Conservation (phyloP, 2,329 filamentous ascomycete species). For the Dothideomycetidae sp. region DNA sequence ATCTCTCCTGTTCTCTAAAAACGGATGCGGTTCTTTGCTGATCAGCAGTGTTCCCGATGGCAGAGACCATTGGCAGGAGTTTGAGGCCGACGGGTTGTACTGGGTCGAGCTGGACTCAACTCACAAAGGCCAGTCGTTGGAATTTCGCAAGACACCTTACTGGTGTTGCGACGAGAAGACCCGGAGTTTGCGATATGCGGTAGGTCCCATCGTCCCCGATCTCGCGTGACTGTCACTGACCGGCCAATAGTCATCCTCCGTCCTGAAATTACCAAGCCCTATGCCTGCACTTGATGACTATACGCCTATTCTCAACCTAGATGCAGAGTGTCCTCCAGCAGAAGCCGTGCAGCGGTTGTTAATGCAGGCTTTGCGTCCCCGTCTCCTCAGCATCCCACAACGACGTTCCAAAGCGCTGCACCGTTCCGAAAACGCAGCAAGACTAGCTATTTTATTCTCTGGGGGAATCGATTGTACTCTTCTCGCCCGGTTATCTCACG, state of each 20-base stretch:
- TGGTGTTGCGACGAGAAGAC: background rate
- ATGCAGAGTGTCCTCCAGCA: background rate
- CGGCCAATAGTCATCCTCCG: conserved; percentile 1
- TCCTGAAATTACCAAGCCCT: conserved; percentile 1
- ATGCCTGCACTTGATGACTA: background rate
- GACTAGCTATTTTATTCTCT: conserved; percentile 75
- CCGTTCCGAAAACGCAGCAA: conserved; percentile 23
- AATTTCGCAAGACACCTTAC: background rate
- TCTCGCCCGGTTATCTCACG: conserved; percentile 65
- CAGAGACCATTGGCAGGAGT: conserved; percentile 53
- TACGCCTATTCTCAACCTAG: background rate
- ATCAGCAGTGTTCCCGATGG: conserved; percentile 59
- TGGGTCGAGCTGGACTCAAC: conserved; percentile 39
- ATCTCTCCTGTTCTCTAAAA: conserved; percentile 51
- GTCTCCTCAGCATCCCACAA: conserved; percentile 49
- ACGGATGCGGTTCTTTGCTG: conserved; percentile 38
- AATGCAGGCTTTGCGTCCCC: conserved; percentile 15
- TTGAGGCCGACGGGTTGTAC: conserved; percentile 74
- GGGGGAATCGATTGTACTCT: conserved; percentile 88
- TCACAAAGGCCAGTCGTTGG: background rate
- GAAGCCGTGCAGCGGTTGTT: conserved; percentile 14
- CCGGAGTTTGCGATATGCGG: background rate
- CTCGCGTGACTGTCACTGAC: background rate
- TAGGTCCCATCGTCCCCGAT: background rate
- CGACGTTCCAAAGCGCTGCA: conserved; percentile 8